Conservation (phyloP, 2,329 filamentous ascomycete genomes). For the Remersonia thermophila region DNA sequence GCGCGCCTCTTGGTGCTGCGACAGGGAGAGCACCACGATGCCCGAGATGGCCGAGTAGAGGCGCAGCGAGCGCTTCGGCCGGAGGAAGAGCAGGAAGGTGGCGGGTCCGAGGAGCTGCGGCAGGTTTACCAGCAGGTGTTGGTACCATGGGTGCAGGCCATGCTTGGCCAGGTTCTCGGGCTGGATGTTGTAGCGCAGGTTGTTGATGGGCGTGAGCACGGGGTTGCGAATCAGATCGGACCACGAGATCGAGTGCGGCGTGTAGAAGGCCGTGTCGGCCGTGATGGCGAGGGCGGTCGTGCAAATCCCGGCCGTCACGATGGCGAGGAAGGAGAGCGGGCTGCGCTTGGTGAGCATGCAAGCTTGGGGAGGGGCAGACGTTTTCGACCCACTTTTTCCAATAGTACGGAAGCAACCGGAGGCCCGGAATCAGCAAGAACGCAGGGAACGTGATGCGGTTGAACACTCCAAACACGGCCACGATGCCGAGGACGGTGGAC, state of each 20-base stretch:
- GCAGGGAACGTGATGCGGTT: conserved; percentile 97
- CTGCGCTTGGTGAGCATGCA: conserved; percentile 23
- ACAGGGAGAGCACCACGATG: conserved; percentile 56
- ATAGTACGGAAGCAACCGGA: conserved; percentile 78
- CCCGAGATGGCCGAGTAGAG: conserved; percentile 66
- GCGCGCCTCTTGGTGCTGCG: conserved; percentile 69
- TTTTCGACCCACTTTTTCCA: conserved; percentile 51
- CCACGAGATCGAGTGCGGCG: conserved; percentile 49
- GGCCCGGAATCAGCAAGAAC: conserved; percentile 72
- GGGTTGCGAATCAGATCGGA: conserved; percentile 50
- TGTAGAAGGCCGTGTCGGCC: conserved; percentile 79
- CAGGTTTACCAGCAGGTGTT: conserved; percentile 60
- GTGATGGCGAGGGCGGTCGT: conserved; percentile 63
- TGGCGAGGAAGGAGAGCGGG: conserved; percentile 48
- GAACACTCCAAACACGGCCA: conserved; percentile 78
- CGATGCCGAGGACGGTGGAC: conserved; percentile 65
- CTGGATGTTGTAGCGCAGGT: conserved; percentile 61
- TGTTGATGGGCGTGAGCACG: conserved; percentile 66
- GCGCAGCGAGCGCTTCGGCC: conserved; percentile 45
- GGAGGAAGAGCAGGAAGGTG: conserved; percentile 45
- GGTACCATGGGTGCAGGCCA: conserved; percentile 67
- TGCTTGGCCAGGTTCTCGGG: conserved; percentile 60
- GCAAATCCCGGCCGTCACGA: conserved; percentile 51
- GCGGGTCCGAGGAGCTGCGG: conserved; percentile 62
- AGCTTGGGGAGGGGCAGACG: conserved; percentile 3